phyloP scores from a whole-genome alignment of 805 yeast genomes.

The Hanseniaspora occidentalis region DNA sequence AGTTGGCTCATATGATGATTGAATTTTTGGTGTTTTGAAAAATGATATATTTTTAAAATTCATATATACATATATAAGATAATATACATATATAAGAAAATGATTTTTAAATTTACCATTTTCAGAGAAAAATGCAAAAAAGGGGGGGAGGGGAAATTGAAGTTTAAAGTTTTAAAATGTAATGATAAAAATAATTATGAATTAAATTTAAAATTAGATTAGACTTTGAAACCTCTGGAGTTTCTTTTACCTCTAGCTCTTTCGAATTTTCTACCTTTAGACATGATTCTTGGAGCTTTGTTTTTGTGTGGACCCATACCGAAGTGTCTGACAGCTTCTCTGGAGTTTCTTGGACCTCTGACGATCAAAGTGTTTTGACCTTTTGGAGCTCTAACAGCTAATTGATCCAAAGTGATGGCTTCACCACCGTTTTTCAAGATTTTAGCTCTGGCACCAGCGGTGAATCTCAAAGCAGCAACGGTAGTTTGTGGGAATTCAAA shows the following conservation, averaged over 20 bases:
- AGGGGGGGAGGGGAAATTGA: neutral
- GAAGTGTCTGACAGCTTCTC: conserved; percentile 99
- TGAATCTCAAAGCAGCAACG: conserved; percentile 98
- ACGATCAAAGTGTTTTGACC: conserved; percentile 97
- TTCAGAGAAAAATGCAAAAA: neutral
- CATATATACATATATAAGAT: too few relatives aligned
- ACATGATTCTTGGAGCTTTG: conserved; percentile 97
- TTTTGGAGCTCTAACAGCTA: conserved; percentile 98
- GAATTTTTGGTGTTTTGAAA: too few relatives aligned
- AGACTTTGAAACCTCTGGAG: conserved; percentile 99
- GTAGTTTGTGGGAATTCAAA: conserved; percentile 91
- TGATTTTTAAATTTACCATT: too few relatives aligned
- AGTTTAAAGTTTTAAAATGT: neutral
- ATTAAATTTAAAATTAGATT: conserved; percentile 29
- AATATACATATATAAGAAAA: too few relatives aligned
- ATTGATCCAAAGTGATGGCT: conserved; percentile 97
- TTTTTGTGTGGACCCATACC: conserved; percentile 99
- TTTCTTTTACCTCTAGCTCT: conserved; percentile 99
- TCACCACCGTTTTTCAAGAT: conserved; percentile 99
- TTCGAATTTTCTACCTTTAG: conserved; percentile 99
- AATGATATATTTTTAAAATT: too few relatives aligned
- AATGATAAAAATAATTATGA: neutral
- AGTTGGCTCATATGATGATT: too few relatives aligned
- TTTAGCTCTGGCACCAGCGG: conserved; percentile 97
- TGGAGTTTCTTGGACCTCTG: conserved; percentile 98